phyloP scores from a whole-genome alignment of 2,329 filamentous ascomycete species.

The Sordariomycetes sp. region DNA sequence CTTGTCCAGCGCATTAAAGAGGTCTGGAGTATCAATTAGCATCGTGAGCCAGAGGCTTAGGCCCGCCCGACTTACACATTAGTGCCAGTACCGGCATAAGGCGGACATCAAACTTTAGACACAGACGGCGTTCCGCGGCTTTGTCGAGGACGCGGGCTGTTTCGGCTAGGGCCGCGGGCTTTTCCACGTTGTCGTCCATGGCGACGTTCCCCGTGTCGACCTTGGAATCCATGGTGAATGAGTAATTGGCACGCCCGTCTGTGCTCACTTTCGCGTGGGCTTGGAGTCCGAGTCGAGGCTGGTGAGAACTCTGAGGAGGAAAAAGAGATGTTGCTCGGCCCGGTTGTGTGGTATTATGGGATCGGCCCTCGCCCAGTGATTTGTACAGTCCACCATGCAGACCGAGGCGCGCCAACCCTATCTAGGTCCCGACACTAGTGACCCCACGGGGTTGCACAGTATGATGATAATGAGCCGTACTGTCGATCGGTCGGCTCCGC shows the following conservation, averaged over 20 bases:
- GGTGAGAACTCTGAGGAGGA: background rate
- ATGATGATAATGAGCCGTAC: background rate
- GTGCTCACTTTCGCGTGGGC: background rate
- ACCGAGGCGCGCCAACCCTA: background rate
- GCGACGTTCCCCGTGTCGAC: background rate
- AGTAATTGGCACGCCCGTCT: background rate
- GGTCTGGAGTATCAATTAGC: slow-evolving; percentile 13
- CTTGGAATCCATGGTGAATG: background rate
- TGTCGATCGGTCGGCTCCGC: background rate
- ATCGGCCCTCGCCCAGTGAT: background rate
- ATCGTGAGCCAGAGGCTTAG: background rate
- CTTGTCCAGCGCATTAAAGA: slow-evolving; percentile 36
- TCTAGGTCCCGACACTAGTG: background rate
- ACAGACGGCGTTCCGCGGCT: slow-evolving; percentile 37
- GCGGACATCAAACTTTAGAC: slow-evolving; percentile 43
- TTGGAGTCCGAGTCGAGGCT: background rate
- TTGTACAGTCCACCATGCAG: background rate
- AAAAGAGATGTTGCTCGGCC: background rate
- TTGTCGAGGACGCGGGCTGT: slow-evolving; percentile 18
- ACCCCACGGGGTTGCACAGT: background rate
- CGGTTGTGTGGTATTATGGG: background rate
- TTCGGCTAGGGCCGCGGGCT: background rate
- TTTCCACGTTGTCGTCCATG: background rate
- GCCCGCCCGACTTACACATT: slow-evolving; percentile 25
- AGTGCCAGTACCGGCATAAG: slow-evolving; percentile 41